Evolutionary conservation across 306 rosid genomes (phyloP), one percentile per base, ranked within the genome.

Genomic region (Pueraria montana): DNA sequence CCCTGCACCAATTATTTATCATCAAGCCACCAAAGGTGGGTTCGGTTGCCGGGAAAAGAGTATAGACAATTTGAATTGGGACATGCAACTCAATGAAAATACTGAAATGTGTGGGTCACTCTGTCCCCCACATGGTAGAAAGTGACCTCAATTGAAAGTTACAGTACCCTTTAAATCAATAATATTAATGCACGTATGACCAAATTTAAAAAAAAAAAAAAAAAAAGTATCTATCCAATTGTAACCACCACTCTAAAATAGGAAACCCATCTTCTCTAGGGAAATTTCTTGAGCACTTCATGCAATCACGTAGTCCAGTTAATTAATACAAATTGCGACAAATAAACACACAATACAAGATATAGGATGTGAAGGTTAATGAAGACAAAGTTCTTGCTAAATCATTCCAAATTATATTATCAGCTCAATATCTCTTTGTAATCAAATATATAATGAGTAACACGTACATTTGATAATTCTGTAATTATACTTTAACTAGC

Each of bases 141-240:
- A 77, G 42, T 87, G 88, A 78, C 90, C 65, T 72, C 4, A 43
- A 24, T 38, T 74, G 53, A 80, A 68, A 85, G 34, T 72, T 68
- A 85, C 56, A 16, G 12, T 48, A 4, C 76, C 63, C 32, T 46
- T 24, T 10, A 56, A 23, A 14, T 21, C 59, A 30, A 30, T 48
- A 30, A 30, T 48, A 11, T 10, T 43, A 43, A 43, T 43, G 49
- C 70, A 78, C 42, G 14, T 27, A 80, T 50, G 20, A 56, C 82
- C 78, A 58, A 49, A 63, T 42, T n/a, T n/a, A n/a, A n/a, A n/a
- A n/a, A n/a, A n/a, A n/a, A n/a, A n/a, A n/a, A 24, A 10, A 18
- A 76, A 12, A 34, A 13, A n/a, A 7, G 67, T 8, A 59, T 26
- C 8, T 65, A 36, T 64, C 42, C 38, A 52, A 50, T 62, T 46